Conservation (phyloP, 2,329 filamentous ascomycete species). For the Ascochyta lentis region DNA sequence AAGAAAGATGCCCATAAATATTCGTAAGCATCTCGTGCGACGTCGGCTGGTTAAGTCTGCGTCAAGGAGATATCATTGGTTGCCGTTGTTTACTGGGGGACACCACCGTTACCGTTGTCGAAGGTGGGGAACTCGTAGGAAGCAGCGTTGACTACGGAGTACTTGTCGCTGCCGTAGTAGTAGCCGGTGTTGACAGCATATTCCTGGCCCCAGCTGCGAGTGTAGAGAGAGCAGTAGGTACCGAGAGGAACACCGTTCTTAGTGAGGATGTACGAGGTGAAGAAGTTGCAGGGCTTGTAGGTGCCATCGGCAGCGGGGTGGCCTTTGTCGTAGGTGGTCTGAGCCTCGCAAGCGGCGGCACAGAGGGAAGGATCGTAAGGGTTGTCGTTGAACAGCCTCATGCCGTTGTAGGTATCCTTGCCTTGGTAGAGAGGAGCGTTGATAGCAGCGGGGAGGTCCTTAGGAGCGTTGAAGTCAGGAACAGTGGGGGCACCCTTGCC, state of each 20-base stretch:
- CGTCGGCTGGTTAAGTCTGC: not conserved
- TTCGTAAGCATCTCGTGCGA: not conserved
- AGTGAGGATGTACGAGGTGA: slow-evolving; percentile 47
- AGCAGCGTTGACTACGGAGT: slow-evolving; percentile 19
- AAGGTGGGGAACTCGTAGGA: slow-evolving; percentile 9
- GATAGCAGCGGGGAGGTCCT: slow-evolving; percentile 32
- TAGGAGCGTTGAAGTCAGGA: slow-evolving; percentile 26
- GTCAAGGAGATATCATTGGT: no score
- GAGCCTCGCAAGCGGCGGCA: slow-evolving; percentile 44
- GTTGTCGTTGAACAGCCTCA: slow-evolving; percentile 38
- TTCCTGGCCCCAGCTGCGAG: slow-evolving; percentile 20
- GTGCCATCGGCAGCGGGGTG: slow-evolving; percentile 32
- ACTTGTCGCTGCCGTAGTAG: slow-evolving; percentile 22
- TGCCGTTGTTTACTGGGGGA: not conserved
- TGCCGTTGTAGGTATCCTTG: slow-evolving; percentile 37
- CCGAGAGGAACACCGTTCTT: slow-evolving; percentile 46
- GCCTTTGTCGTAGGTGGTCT: slow-evolving; percentile 46
- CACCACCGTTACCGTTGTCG: slow-evolving; percentile 10
- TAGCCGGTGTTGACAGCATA: slow-evolving; percentile 37
- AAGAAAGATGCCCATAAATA: not conserved
- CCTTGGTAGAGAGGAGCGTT: slow-evolving; percentile 28
- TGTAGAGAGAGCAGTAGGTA: slow-evolving; percentile 46
- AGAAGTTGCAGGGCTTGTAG: slow-evolving; percentile 49
- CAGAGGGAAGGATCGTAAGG: slow-evolving; percentile 41
- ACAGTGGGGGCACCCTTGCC: slow-evolving; percentile 12